phyloP scores from a whole-genome alignment of 1,284 basidiomycete genomes.

The Cutaneotrichosporon curvatum region DNA sequence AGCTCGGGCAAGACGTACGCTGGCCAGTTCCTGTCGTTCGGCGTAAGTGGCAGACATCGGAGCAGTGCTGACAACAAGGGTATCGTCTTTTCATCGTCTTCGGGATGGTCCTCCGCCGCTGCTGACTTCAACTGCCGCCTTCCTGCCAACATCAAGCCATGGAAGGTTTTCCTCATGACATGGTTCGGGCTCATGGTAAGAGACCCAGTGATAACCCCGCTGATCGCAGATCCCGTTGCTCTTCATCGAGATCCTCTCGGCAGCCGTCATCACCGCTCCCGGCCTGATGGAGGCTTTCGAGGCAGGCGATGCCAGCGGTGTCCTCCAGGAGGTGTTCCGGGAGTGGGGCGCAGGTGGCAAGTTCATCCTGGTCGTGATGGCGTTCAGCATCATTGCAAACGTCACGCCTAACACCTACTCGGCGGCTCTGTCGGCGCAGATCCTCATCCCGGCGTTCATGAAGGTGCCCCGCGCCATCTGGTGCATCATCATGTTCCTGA shows the following conservation, averaged over 20 bases:
- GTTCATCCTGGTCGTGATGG: constrained; percentile 56
- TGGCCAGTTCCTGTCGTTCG: constrained; percentile 52
- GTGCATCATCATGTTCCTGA: constrained; percentile 53
- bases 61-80: constrained; percentile 27
- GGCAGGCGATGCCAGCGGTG: constrained; percentile 50
- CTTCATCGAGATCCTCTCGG: constrained; percentile 54
- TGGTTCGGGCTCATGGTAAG: constrained; percentile 53
- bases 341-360: constrained; percentile 39
- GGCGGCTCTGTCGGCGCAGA: constrained; percentile 54
- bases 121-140: constrained; percentile 55
- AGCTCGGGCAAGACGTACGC: constrained; percentile 49
- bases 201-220: constrained; percentile 31
- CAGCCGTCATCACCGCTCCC: constrained; percentile 54
- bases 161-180: constrained; percentile 53
- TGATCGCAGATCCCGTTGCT: constrained; percentile 30
- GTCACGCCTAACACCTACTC: constrained; percentile 59
- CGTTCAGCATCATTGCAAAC: constrained; percentile 56
- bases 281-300: constrained; percentile 52
- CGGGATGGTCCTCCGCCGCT: constrained; percentile 45
- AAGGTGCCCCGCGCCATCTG: constrained; percentile 57
- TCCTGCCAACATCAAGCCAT: constrained; percentile 48
- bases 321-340: constrained; percentile 36
- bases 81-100: constrained; percentile 55
- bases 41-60: constrained; percentile 25
- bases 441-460: constrained; percentile 53